Evolutionary conservation across 1,284 basidiomycete genomes (phyloP).

Genomic region (Xerocomus amazonicus): DNA sequence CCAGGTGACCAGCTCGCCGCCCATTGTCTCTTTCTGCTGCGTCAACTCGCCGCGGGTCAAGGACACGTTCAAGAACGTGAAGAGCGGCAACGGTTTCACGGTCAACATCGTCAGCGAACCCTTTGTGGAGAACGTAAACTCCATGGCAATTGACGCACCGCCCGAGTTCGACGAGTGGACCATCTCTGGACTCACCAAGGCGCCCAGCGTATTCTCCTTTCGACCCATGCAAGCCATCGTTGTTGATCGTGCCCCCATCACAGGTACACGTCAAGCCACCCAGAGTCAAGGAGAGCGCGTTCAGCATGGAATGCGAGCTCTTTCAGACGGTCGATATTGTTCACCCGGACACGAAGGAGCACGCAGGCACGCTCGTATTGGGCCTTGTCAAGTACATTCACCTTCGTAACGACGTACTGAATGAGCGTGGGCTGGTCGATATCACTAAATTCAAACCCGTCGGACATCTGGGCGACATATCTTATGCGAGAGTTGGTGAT

Average conservation of each 20-base stretch:
- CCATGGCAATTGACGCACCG: slow-evolving; percentile 57
- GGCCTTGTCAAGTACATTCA: slow-evolving; percentile 64
- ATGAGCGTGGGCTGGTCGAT: slow-evolving; percentile 42
- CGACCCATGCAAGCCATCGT: too few species aligned
- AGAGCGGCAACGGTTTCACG: slow-evolving; percentile 55
- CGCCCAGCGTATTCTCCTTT: slow-evolving; percentile 40
- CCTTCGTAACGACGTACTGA: slow-evolving; percentile 49
- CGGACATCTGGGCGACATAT: slow-evolving; percentile 54
- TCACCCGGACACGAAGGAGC: slow-evolving; percentile 36
- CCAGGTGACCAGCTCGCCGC: slow-evolving; percentile 50
- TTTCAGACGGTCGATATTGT: slow-evolving; percentile 45
- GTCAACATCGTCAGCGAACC: slow-evolving; percentile 73
- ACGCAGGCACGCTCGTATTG: slow-evolving; percentile 43
- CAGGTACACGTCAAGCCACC: slow-evolving; percentile 53
- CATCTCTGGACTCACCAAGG: slow-evolving; percentile 60
- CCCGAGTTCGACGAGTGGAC: slow-evolving; percentile 61
- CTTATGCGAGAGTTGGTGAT: slow-evolving; percentile 45
- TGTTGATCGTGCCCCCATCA: slow-evolving; percentile 13
- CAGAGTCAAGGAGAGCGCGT: slow-evolving; percentile 67
- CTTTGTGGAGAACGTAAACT: slow-evolving; percentile 64
- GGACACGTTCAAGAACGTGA: slow-evolving; percentile 62
- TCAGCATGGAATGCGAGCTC: slow-evolving; percentile 70
- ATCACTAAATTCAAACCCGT: slow-evolving; percentile 51
- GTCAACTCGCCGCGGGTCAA: slow-evolving; percentile 37
- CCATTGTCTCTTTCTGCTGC: slow-evolving; percentile 55